These are phyloP conservation scores for Dichomitus squalens DNA, from an alignment of 1,284 basidiomycete genomes.

Conservation along the genomic window DNA sequence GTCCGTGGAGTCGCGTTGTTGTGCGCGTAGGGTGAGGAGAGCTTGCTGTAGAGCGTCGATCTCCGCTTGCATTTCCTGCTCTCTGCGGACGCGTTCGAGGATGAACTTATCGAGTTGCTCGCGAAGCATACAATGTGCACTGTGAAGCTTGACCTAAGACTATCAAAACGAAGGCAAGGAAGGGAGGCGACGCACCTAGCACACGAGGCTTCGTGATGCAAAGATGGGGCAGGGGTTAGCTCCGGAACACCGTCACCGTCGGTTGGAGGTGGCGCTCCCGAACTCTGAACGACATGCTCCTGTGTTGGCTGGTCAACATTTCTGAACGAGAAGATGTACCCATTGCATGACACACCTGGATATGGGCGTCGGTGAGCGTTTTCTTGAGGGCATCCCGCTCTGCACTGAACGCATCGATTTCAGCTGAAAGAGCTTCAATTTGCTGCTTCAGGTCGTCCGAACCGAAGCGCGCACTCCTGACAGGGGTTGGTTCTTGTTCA, in stretches of 20 bases:
- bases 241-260: no score
- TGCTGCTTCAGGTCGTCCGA: constrained; percentile 35
- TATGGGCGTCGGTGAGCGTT: constrained; percentile 25
- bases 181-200: constrained; percentile 2
- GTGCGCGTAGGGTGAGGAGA: constrained; percentile 1
- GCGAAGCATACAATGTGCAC: constrained; percentile 14
- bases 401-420: constrained; percentile 38
- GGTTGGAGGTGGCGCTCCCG: neutral
- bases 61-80: constrained; percentile 22
- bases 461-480: neutral
- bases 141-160: neutral
- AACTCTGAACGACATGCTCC: neutral
- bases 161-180: neutral
- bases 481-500: neutral
- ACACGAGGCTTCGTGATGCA: neutral
- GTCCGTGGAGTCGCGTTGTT: neutral
- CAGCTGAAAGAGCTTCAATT: constrained; percentile 35
- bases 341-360: constrained; percentile 22
- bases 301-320: neutral
- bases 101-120: constrained; percentile 13
- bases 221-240: no score
- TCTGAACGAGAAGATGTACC: no score
- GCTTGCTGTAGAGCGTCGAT: constrained; percentile 14
- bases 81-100: constrained; percentile 12
- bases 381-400: constrained; percentile 38